Evolutionary conservation across 805 yeast genomes (phyloP).

Genomic region (Sugiyamaella mastotermitis): DNA sequence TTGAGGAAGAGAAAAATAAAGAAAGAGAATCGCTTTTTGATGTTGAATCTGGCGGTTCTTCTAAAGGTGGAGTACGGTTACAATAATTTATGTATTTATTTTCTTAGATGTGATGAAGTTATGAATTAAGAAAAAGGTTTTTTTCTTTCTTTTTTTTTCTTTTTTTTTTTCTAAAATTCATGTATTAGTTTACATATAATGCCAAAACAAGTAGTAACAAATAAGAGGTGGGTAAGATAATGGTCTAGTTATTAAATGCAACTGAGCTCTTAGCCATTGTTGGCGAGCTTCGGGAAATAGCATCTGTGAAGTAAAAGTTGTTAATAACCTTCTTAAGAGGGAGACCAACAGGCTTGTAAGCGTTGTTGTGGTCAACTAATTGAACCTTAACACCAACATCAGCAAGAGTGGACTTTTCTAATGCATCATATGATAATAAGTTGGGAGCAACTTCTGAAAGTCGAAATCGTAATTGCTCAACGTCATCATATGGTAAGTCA

Average conservation of each 20-base stretch:
- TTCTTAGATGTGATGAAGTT: too few species aligned
- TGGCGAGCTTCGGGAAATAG: slow-evolving; percentile 78
- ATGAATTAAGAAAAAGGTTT: too few species aligned
- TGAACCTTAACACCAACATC: slow-evolving; percentile 48
- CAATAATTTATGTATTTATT: too few species aligned
- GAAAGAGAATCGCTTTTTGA: slow-evolving; percentile 18
- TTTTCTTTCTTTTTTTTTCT: too few species aligned
- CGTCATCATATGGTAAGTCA: slow-evolving; percentile 70
- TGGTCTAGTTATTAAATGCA: slow-evolving; percentile 23
- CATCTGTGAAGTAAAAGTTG: slow-evolving; percentile 85
- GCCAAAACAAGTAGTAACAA: too few species aligned
- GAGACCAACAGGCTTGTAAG: slow-evolving; percentile 39
- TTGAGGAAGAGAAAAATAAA: slow-evolving; percentile 24
- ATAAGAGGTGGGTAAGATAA: too few species aligned
- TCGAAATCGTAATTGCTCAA: slow-evolving; percentile 60
- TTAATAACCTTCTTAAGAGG: slow-evolving; percentile 65
- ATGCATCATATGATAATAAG: slow-evolving; percentile 64
- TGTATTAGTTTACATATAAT: too few species aligned
- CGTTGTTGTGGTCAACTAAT: slow-evolving; percentile 30
- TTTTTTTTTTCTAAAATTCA: too few species aligned
- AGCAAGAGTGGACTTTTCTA: slow-evolving; percentile 54
- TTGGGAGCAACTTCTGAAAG: slow-evolving; percentile 76
- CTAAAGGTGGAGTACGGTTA: slow-evolving; percentile 1
- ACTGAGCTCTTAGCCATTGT: slow-evolving; percentile 86
- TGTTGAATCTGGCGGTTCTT: not conserved